Evolutionary conservation across 257 asterid genomes (phyloP).

Genomic region (Jaltomata sinuosa): DNA sequence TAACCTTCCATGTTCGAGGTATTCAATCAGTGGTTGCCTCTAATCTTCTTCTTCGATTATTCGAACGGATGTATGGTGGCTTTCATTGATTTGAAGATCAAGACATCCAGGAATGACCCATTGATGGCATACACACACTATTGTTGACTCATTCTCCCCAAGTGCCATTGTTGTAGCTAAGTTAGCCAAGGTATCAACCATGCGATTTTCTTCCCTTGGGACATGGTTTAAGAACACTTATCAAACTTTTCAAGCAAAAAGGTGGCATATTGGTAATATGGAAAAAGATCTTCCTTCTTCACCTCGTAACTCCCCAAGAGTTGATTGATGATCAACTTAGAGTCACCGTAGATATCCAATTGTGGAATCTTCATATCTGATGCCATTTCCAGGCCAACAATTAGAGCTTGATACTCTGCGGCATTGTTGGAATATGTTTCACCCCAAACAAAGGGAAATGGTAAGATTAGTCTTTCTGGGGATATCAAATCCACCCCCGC

Average conservation of each 20-base stretch:
- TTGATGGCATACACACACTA: too few species aligned
- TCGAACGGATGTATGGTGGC: neutral
- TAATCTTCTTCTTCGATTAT: neutral
- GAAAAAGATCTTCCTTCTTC: neutral
- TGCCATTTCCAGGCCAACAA: neutral
- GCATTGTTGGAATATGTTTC: neutral
- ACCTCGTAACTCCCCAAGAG: neutral
- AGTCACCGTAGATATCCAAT: neutral
- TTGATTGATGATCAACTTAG: neutral
- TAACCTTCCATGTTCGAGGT: neutral
- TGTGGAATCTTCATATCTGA: neutral
- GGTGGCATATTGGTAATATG: neutral
- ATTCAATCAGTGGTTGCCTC: neutral
- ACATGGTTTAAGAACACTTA: neutral
- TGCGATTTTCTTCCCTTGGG: neutral
- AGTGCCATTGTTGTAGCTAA: neutral
- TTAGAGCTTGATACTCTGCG: neutral
- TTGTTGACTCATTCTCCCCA: neutral
- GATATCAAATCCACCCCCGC: neutral
- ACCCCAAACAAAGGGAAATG: neutral
- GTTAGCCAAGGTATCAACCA: neutral
- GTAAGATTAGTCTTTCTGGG: neutral
- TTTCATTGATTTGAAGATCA: too few species aligned
- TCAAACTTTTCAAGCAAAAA: neutral
- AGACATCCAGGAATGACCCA: neutral